These are phyloP conservation scores for Tulasnella sp. DNA, from an alignment of 768 basidiomycete genomes.

Conservation along the genomic window DNA sequence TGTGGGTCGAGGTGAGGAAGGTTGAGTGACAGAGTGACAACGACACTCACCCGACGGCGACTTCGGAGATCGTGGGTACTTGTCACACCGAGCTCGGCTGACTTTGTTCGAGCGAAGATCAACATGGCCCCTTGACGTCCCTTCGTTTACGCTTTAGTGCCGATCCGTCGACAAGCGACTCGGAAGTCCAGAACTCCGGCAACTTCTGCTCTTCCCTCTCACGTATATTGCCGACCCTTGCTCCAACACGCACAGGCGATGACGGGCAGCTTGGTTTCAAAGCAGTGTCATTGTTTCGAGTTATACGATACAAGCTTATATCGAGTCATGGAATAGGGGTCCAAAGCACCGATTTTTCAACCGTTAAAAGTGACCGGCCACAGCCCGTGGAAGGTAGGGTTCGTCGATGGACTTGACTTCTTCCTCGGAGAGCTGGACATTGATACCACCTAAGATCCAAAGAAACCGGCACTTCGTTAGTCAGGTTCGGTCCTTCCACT, in stretches of 20 bases:
- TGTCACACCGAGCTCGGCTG: neutral
- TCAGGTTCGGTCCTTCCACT: neutral
- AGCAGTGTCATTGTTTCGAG: neutral
- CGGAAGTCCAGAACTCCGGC: too few species aligned
- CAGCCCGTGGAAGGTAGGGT: neutral
- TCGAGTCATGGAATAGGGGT: neutral
- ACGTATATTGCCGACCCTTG: too few species aligned
- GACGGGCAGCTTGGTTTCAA: too few species aligned
- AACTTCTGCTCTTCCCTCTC: too few species aligned
- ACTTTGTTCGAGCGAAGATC: neutral
- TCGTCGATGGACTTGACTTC: slow-evolving; percentile 24
- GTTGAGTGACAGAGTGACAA: neutral
- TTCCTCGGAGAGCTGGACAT: neutral
- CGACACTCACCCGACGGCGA: neutral
- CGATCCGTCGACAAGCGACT: too few species aligned
- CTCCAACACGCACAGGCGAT: too few species aligned
- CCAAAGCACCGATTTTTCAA: neutral
- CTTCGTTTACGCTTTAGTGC: too few species aligned
- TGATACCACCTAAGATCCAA: neutral
- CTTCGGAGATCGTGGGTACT: neutral
- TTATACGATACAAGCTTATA: neutral
- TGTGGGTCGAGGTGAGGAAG: neutral
- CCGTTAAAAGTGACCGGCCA: neutral
- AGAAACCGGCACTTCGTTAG: neutral
- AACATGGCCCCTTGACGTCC: neutral